Base-by-base conservation (phyloP, 208 protist species). In the Leishmania arabica region DNA sequence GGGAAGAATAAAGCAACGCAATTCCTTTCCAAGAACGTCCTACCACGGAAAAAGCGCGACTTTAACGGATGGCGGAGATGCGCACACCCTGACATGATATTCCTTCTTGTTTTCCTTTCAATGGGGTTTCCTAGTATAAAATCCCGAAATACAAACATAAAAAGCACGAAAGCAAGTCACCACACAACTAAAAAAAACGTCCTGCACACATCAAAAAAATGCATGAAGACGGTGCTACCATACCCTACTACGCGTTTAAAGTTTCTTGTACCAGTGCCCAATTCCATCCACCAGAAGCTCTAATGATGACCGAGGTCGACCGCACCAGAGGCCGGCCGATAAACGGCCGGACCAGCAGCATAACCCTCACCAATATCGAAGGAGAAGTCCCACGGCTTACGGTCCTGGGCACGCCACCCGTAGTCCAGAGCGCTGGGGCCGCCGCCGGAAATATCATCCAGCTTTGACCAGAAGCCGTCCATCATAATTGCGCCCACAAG, bases 341-440 rank as follows among this genome's bases (percentile, higher is more conserved):
- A 77, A 27, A 89, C 89, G 40, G 93, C 86, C 24, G 93, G 91
- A 75, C 93, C 93, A 76, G 93, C 93, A 49, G 90, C 93, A 80
- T 94, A 97, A 15, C 94, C 94, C 82, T 97, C 94, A 90, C 94
- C 94, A 70, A 94, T 93, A 79, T 95, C 92, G 78, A 97, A 97
- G 56, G 90, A 86, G 84, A 97, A 97, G 83, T 97, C 92, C 94
- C 94, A 97, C 24, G 94, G 94, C 87, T 97, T 93, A 60, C 90
- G 84, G 79, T 93, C 92, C 74, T 93, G 81, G 31, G 88, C 89
- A 70, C 90, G 86, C 91, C 90, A 95, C 69, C 91, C 92, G 71
- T 95, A 95, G 78, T 97, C 92, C 65, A 95, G 82, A 37, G 91
- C 88, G 65, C 86, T 92, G 37, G 92, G 88, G 58, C 94, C 94